These are phyloP conservation scores for Torulaspora indica DNA, from an alignment of 805 yeast genomes.

Conservation along the genomic window DNA sequence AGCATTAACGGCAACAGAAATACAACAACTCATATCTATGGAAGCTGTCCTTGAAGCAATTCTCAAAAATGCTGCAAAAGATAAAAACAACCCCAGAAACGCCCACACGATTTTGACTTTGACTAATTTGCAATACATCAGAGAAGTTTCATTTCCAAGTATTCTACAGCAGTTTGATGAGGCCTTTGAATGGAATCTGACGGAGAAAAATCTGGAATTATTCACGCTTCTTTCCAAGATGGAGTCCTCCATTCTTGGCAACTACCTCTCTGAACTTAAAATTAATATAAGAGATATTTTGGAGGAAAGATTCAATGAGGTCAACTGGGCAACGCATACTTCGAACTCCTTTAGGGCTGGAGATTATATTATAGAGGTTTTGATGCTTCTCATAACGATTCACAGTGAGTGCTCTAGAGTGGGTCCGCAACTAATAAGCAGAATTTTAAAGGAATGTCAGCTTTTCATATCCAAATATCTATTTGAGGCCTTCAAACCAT, in stretches of 20 bases:
- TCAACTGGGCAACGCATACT: slow-evolving; percentile 42
- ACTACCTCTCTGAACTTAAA: slow-evolving; percentile 49
- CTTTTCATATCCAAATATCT: slow-evolving; percentile 36
- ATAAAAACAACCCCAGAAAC: slow-evolving; percentile 39
- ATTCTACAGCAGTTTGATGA: slow-evolving; percentile 48
- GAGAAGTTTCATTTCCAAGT: slow-evolving; percentile 44
- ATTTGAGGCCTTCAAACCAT: slow-evolving; percentile 40
- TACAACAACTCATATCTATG: slow-evolving; percentile 40
- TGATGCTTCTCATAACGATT: slow-evolving; percentile 46
- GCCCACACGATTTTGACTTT: slow-evolving; percentile 48
- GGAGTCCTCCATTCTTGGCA: slow-evolving; percentile 51
- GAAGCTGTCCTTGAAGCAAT: slow-evolving; percentile 46
- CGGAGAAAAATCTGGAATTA: slow-evolving; percentile 43
- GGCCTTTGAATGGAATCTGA: slow-evolving; percentile 44
- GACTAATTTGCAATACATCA: slow-evolving; percentile 49
- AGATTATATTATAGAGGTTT: slow-evolving; percentile 46
- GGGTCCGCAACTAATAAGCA: slow-evolving; percentile 43
- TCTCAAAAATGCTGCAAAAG: slow-evolving; percentile 40
- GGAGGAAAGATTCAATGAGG: slow-evolving; percentile 38
- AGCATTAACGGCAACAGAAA: slow-evolving; percentile 38
- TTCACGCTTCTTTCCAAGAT: slow-evolving; percentile 43
- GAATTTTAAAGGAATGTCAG: slow-evolving; percentile 44
- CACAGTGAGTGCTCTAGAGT: slow-evolving; percentile 49
- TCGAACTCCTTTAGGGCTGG: slow-evolving; percentile 40
- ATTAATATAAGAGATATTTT: slow-evolving; percentile 39